phyloP scores from a whole-genome alignment of 768 basidiomycete species.

The Paxillus rubicundulus region DNA sequence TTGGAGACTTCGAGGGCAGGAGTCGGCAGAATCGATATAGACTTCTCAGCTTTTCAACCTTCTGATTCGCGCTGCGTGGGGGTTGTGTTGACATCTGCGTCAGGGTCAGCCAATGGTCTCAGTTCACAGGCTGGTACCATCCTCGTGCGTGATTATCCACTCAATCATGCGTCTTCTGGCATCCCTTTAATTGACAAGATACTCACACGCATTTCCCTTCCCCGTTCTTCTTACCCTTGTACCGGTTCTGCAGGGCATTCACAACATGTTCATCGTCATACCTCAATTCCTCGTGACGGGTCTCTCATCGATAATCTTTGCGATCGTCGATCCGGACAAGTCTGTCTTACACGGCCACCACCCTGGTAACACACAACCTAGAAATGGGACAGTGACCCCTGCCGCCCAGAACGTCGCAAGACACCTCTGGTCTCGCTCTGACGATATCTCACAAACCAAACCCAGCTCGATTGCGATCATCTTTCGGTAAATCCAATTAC shows the following conservation, averaged over 20 bases:
- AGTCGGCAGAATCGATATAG: constrained; percentile 45
- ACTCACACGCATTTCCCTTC: not conserved
- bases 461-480: constrained; percentile 79
- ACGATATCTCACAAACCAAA: constrained; percentile 13
- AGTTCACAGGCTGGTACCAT: constrained; percentile 89
- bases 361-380: constrained; percentile 10
- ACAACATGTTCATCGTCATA: constrained; percentile 90
- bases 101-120: constrained; percentile 35
- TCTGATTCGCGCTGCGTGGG: constrained; percentile 14
- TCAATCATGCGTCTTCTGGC: constrained; percentile 1
- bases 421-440: constrained; percentile 12
- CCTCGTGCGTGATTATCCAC: constrained; percentile 49
- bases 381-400: constrained; percentile 6
- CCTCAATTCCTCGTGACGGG: constrained; percentile 94
- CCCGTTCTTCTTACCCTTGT: not conserved
- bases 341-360: constrained; percentile 39
- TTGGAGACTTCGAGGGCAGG: constrained; percentile 45
- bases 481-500: constrained; percentile 52
- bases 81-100: constrained; percentile 17
- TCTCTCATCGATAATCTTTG: constrained; percentile 82
- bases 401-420: constrained; percentile 4
- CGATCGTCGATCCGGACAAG: constrained; percentile 70
- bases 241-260: constrained; percentile 66
- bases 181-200: not conserved
- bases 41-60: constrained; percentile 11